Evolutionary conservation across 306 rosid genomes (phyloP).

Genomic region (Pterocarpus santalinus): DNA sequence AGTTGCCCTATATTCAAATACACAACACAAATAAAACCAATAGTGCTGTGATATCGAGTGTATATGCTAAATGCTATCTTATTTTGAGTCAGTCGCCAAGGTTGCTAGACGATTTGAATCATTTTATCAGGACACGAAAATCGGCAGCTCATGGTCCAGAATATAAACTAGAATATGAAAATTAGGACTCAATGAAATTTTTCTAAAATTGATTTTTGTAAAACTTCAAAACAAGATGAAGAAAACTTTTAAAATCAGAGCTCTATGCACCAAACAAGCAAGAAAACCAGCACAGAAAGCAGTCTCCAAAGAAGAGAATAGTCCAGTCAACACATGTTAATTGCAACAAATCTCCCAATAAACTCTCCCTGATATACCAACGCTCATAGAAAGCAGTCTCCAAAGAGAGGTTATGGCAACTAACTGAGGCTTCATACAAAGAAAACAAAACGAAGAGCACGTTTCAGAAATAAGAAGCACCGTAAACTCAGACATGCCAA

Average conservation of each 20-base stretch:
- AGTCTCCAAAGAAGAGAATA: background rate
- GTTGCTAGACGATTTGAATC: background rate
- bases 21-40: background rate
- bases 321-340: background rate
- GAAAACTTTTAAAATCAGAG: background rate
- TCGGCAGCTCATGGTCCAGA: background rate
- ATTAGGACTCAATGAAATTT: background rate
- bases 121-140: background rate
- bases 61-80: background rate
- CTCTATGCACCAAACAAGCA: constrained; percentile 4
- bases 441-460: background rate
- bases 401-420: constrained; percentile 13
- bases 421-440: background rate
- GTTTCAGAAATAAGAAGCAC: background rate
- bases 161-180: background rate
- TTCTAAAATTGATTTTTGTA: background rate
- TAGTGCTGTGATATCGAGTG: background rate
- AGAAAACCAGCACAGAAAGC: background rate
- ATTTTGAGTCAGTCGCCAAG: background rate
- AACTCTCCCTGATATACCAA: background rate
- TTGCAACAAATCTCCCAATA: background rate
- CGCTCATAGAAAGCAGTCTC: background rate
- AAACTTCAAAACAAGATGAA: background rate
- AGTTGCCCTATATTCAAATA: background rate
- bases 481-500: constrained; percentile 1